Percentiles rank a stretch among this genome's conserved stretches.
Evolutionary conservation across 768 basidiomycete genomes (phyloP).

Genomic region (Xerocomus potaroensis): DNA sequence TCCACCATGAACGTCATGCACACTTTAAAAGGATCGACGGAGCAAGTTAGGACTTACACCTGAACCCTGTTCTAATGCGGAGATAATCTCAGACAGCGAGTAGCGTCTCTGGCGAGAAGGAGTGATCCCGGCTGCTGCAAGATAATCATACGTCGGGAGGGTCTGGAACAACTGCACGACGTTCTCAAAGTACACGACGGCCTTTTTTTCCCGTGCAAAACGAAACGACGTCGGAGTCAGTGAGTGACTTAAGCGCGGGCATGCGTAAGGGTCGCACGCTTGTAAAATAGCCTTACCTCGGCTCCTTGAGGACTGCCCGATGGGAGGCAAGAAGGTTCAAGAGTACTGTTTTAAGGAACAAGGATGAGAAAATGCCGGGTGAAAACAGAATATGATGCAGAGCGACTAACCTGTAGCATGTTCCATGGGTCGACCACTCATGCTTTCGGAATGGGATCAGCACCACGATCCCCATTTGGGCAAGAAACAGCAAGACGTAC

Average conservation of each 20-base stretch:
- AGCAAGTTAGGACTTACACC: slow-evolving; percentile 28
- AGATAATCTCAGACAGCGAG: slow-evolving; percentile 48
- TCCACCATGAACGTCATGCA: not conserved
- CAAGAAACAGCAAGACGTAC: slow-evolving; percentile 31
- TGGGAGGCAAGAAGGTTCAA: slow-evolving; percentile 53
- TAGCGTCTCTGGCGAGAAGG: slow-evolving; percentile 53
- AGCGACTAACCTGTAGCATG: slow-evolving; percentile 34
- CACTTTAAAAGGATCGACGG: too few species aligned
- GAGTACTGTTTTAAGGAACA: slow-evolving; percentile 43
- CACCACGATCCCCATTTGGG: not conserved
- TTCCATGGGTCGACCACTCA: slow-evolving; percentile 71
- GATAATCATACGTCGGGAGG: slow-evolving; percentile 73
- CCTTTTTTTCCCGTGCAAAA: slow-evolving; percentile 32
- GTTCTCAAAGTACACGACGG: slow-evolving; percentile 58
- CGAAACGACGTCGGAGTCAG: too few species aligned
- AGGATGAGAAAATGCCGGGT: not conserved
- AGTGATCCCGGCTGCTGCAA: slow-evolving; percentile 68
- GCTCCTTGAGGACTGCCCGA: slow-evolving; percentile 52
- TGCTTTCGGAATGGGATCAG: slow-evolving; percentile 38
- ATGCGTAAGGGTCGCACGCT: not conserved
- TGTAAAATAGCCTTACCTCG: slow-evolving; percentile 40
- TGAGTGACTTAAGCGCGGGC: too few species aligned
- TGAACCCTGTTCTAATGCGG: slow-evolving; percentile 52
- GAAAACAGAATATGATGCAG: not conserved
- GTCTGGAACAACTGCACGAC: slow-evolving; percentile 58